These are phyloP conservation scores for Amphirosellinia nigrospora DNA, from an alignment of 495 filamentous ascomycete species.

Conservation along the genomic window DNA sequence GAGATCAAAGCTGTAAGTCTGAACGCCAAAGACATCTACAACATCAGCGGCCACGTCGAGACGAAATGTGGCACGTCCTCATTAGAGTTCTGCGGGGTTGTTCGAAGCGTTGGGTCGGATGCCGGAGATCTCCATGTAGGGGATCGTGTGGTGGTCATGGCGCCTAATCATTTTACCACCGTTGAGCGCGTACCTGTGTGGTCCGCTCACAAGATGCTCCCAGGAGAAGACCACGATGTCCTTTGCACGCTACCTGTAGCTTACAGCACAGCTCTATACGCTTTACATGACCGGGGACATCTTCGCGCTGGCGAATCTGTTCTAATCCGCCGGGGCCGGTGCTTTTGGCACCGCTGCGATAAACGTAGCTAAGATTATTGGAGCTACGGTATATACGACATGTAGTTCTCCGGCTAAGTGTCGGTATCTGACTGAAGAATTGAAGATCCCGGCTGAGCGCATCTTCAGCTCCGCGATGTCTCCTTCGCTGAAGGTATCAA, in stretches of 20 bases:
- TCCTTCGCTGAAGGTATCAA: constrained; percentile 49
- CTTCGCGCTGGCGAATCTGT: constrained; percentile 48
- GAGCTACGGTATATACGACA: too few species aligned
- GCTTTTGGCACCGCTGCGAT: constrained; percentile 60
- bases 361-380: constrained; percentile 44
- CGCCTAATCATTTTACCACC: constrained; percentile 41
- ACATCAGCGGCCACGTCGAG: constrained; percentile 22
- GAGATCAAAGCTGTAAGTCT: constrained; percentile 34
- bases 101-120: constrained; percentile 14
- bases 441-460: too few species aligned
- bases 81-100: constrained; percentile 26
- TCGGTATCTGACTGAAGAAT: too few species aligned
- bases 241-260: constrained; percentile 51
- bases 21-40: constrained; percentile 44
- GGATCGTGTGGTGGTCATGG: constrained; percentile 46
- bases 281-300: not conserved
- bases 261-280: constrained; percentile 58
- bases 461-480: constrained; percentile 46
- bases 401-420: too few species aligned
- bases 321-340: constrained; percentile 61
- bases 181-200: constrained; percentile 36
- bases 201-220: constrained; percentile 37
- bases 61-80: constrained; percentile 17
- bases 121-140: constrained; percentile 33
- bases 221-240: constrained; percentile 24